phyloP scores from a whole-genome alignment of 805 yeast species.

The Kodamaea laetipori region DNA sequence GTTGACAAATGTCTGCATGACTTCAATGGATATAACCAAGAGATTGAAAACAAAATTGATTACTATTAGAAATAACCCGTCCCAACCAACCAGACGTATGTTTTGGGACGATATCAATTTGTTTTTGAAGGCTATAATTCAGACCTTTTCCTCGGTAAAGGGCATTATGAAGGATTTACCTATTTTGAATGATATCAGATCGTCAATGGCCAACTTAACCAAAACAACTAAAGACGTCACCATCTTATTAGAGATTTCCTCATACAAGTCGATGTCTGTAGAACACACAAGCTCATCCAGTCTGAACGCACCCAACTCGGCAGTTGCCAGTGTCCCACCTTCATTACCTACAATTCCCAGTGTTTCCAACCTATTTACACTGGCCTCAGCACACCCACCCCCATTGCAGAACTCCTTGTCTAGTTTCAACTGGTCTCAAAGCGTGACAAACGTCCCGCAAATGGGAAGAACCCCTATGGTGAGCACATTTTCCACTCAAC shows the following conservation, averaged over 20 bases:
- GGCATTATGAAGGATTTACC: constrained; percentile 81
- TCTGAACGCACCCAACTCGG: constrained; percentile 6
- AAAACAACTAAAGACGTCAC: constrained; percentile 91
- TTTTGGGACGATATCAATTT: constrained; percentile 86
- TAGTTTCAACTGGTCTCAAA: constrained; percentile 18
- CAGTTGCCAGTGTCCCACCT: constrained; percentile 24
- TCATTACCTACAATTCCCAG: constrained; percentile 32
- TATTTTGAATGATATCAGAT: constrained; percentile 73
- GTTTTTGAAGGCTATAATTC: constrained; percentile 80
- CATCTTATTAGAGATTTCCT: constrained; percentile 64
- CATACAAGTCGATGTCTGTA: constrained; percentile 33
- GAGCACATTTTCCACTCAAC: constrained; percentile 19
- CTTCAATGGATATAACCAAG: constrained; percentile 81
- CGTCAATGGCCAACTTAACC: constrained; percentile 78
- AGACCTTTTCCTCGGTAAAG: constrained; percentile 81
- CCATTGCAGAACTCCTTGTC: constrained; percentile 18
- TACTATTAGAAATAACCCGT: constrained; percentile 50
- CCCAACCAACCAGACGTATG: constrained; percentile 53
- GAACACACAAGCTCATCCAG: constrained; percentile 17
- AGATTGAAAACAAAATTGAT: constrained; percentile 58
- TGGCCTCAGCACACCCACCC: constrained; percentile 29
- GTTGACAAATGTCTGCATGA: constrained; percentile 71
- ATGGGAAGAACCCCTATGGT: constrained; percentile 28
- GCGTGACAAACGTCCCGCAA: constrained; percentile 16
- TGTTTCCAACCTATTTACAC: constrained; percentile 36